Percentiles rank a stretch among this genome's conserved stretches.
phyloP scores from a whole-genome alignment of 2,329 filamentous ascomycete genomes.

The Phoma sp. region DNA sequence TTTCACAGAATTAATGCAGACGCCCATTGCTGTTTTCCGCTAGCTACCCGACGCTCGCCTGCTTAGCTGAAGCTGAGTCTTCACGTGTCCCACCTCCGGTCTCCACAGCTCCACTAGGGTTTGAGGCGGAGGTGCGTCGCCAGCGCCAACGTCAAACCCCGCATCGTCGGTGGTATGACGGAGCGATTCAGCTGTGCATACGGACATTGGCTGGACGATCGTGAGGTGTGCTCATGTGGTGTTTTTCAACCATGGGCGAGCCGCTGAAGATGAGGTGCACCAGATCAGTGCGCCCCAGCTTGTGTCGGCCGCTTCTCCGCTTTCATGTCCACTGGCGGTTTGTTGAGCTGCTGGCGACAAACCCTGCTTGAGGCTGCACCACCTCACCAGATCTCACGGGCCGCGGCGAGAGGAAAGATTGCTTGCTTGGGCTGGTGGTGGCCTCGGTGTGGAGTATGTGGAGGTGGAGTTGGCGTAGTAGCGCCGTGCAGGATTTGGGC shows the following conservation, averaged over 20 bases:
- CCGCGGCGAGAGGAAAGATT: constrained; percentile 15
- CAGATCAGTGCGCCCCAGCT: constrained; percentile 1
- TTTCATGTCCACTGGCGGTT: constrained; percentile 29
- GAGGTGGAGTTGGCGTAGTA: constrained; percentile 13
- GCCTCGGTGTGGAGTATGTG: constrained; percentile 12
- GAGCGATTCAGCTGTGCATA: constrained; percentile 11
- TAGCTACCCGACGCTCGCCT: constrained; percentile 16
- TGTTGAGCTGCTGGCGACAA: constrained; percentile 38
- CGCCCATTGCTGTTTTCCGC: constrained; percentile 3
- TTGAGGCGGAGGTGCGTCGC: constrained; percentile 10
- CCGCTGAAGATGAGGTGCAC: constrained; percentile 6
- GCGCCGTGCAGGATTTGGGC: constrained; percentile 1
- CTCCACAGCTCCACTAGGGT: constrained; percentile 10
- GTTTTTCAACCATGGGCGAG: background rate
- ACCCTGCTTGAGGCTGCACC: constrained; percentile 24
- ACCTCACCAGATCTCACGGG: constrained; percentile 13
- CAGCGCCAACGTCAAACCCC: constrained; percentile 19
- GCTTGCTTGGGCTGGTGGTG: constrained; percentile 18
- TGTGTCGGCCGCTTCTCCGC: constrained; percentile 26
- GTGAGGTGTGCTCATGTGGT: constrained; percentile 9
- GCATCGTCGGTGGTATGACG: constrained; percentile 25
- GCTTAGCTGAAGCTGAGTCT: constrained; percentile 10
- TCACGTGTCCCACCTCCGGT: constrained; percentile 15
- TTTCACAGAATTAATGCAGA: constrained; percentile 15
- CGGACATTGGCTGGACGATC: constrained; percentile 8